Evolutionary conservation across 306 rosid genomes (phyloP), one percentile per base, ranked within the genome.

Genomic region (Rosa chinensis): DNA sequence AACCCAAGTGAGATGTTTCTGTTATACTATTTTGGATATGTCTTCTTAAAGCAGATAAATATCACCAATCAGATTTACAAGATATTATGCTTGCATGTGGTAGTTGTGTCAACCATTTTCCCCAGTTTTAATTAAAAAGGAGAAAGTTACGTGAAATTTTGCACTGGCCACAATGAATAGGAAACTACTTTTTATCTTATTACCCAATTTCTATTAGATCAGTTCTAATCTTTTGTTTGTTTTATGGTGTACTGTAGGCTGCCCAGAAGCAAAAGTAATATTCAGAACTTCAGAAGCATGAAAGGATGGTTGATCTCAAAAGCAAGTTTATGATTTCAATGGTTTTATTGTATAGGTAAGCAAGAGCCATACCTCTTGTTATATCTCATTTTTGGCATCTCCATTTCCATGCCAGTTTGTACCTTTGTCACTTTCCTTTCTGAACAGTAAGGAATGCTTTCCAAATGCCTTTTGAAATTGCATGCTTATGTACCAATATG

Each of bases 181-280:
- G 18, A 32, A 62, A 62, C 39, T 4, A 5, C 43, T 43, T 7
- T 13, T 0, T 68, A 49, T 56, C 28, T 13, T 42, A 49, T 25
- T 25, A 2, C 45, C 50, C 21, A 23, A 25, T 72, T 28, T 78
- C 6, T 74, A 32, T 73, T 59, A 48, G 50, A 72, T 76, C 70
- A 67, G 70, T 73, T 73, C 55, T 21, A 23, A 66, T 62, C 70
- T 86, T 78, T 56, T 78, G 78, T 75, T 61, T 39, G 53, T 75
- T 76, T n/a, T 62, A 74, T 81, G 79, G 25, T 64, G 45, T 88
- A 32, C 48, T 80, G 75, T 72, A 93, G 98, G 98, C 93, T 66
- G 91, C 93, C 1, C 88, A 87, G 79, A 91, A 83, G 84, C 86
- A 82, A 83, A 85, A 56, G 10, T 80, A 86, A 86, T 2, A 37